Conservation (phyloP, 305 asterid species). For the Fraxinus latifolia region DNA sequence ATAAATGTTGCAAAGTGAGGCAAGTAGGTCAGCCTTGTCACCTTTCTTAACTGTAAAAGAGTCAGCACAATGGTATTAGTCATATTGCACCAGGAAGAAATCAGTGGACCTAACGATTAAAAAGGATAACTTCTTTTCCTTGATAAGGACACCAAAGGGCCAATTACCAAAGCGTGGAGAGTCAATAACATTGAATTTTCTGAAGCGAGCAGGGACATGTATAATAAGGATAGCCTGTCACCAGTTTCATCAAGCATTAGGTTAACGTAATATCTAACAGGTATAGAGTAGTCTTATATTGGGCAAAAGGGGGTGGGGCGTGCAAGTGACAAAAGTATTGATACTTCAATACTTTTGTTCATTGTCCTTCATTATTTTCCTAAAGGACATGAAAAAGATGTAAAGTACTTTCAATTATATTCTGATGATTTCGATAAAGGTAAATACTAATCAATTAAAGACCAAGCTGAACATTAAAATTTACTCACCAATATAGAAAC, state of each 20-base stretch:
- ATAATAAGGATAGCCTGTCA: constrained; percentile 79
- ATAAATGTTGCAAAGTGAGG: constrained; percentile 74
- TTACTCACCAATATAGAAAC: constrained; percentile 80
- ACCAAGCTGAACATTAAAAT: constrained; percentile 24
- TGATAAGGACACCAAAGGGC: constrained; percentile 16
- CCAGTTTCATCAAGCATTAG: constrained; percentile 24
- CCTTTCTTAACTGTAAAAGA: constrained; percentile 64
- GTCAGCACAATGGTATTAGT: constrained; percentile 14
- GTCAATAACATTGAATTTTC: constrained; percentile 59
- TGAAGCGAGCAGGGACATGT: constrained; percentile 68
- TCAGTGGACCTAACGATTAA: background rate
- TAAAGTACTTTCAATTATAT: background rate
- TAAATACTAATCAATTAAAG: background rate
- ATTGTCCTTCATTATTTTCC: background rate
- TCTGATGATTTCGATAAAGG: background rate
- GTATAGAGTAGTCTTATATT: background rate
- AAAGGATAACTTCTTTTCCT: background rate
- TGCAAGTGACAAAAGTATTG: background rate
- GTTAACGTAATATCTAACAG: background rate
- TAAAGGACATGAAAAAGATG: background rate
- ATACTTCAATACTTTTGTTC: background rate
- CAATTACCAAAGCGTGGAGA: constrained; percentile 67
- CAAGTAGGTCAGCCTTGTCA: constrained; percentile 70
- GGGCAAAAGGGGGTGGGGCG: background rate
- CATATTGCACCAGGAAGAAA: constrained; percentile 2